Evolutionary conservation across 2,329 filamentous ascomycete genomes (phyloP), one percentile per base, ranked within the genome.

Genomic region (Plectosphaerella plurivora): DNA sequence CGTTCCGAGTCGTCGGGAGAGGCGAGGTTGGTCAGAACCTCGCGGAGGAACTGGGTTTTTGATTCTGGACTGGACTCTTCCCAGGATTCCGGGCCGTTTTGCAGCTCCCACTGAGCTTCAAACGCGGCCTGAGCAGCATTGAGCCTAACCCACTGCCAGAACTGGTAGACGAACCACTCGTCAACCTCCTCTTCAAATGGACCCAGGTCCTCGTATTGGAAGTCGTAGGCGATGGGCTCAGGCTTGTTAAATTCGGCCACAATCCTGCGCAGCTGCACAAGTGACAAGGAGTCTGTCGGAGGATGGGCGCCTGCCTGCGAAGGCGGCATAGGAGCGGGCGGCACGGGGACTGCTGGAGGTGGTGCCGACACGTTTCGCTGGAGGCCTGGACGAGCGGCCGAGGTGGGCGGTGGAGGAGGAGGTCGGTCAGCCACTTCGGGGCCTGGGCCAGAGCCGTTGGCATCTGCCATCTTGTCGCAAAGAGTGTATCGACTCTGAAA

Each of bases 111-210:
- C 63, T 86, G 82, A 65, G 83, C 82, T 57, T 91, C 83, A 64
- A 96, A 97, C 2, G 86, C 84, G 37, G 83, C 78, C 63, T 89
- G 89, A 18, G 89, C 86, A 50, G 86, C 82, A 50, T 88, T 81
- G 47, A 97, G 76, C 62, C 92, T 86, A 46, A 87, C 80, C 72
- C 89, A 89, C 66, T 97, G 92, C 69, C 89, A 88, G 56, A 91
- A 86, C 61, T 88, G 88, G 70, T 97, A 97, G 50, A 87, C 85
- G 70, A 99, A 99, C 94, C 94, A 99, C 72, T 99, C 94, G 66
- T 97, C 91, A 47, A 99, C 78, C 74, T 99, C 94, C 57, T 94
- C 90, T 16, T 89, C 84, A 61, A 96, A 87, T 1, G 83, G 75
- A 20, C 86, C 85, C 52, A 81, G 80, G 68, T 93, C 88, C 24